phyloP scores from a whole-genome alignment of 345 rosid genomes.

The Murraya koenigii region DNA sequence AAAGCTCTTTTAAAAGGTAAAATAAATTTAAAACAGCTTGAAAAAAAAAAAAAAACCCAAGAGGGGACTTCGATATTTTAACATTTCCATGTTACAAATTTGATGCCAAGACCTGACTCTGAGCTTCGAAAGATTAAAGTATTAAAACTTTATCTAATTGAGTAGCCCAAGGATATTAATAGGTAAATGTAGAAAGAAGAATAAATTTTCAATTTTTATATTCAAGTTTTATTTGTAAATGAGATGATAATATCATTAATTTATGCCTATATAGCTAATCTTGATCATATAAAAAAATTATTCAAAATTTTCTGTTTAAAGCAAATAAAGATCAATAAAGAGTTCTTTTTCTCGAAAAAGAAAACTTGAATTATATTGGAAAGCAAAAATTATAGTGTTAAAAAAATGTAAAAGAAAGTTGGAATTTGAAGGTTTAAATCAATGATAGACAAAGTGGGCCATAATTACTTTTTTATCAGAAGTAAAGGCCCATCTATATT shows the following conservation, averaged over 20 bases:
- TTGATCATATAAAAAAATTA: neutral
- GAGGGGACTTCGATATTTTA: too few species aligned
- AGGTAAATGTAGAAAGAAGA: too few species aligned
- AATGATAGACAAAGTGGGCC: slow-evolving; percentile 9
- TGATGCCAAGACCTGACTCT: too few species aligned
- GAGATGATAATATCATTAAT: too few species aligned
- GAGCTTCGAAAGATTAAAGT: too few species aligned
- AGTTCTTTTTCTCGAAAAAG: neutral
- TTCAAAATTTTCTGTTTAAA: neutral
- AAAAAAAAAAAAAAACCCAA: too few species aligned
- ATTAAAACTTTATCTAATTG: too few species aligned
- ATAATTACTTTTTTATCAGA: neutral
- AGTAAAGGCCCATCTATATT: neutral
- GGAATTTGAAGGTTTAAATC: neutral
- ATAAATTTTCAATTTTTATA: neutral
- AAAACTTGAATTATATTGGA: neutral
- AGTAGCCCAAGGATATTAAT: too few species aligned
- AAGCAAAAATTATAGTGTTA: neutral
- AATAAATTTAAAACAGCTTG: too few species aligned
- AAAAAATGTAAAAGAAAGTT: neutral
- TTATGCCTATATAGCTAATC: neutral
- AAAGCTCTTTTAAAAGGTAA: too few species aligned
- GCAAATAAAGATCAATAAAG: neutral
- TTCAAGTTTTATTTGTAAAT: neutral
- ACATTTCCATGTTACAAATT: too few species aligned